Conservation (phyloP, 768 basidiomycete species). For the Kwoniella bestiolae region DNA sequence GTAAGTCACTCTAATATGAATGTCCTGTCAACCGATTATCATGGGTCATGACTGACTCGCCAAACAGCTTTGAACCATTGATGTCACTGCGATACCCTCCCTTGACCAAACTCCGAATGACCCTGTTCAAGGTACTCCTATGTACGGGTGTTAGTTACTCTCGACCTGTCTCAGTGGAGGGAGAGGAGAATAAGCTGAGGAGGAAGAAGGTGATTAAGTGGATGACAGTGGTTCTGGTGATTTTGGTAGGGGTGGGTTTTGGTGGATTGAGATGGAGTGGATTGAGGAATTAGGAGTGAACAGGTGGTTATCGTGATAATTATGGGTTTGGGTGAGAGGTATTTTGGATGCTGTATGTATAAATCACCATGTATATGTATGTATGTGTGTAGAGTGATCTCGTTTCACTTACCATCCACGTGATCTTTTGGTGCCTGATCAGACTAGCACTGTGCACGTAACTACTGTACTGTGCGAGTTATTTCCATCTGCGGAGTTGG, state of each 20-base stretch:
- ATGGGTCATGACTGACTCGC: too few species aligned
- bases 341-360: neutral
- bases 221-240: conserved; percentile 2
- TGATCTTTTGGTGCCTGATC: neutral
- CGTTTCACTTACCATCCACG: neutral
- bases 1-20: conserved; percentile 9
- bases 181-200: conserved; percentile 16
- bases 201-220: conserved; percentile 21
- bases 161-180: conserved; percentile 35
- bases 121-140: conserved; percentile 27
- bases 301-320: too few species aligned
- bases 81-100: conserved; percentile 54
- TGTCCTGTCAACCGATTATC: too few species aligned
- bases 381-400: neutral
- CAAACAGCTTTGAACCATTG: conserved; percentile 50
- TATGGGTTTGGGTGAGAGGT: neutral
- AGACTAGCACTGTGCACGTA: neutral
- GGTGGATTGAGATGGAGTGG: conserved; percentile 1
- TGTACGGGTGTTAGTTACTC: conserved; percentile 13
- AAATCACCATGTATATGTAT: neutral
- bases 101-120: conserved; percentile 7
- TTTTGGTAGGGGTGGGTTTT: neutral
- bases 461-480: neutral
- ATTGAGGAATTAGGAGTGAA: neutral
- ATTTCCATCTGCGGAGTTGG: neutral